phyloP scores from a whole-genome alignment of 768 basidiomycete genomes.

The Suillus cothurnatus region DNA sequence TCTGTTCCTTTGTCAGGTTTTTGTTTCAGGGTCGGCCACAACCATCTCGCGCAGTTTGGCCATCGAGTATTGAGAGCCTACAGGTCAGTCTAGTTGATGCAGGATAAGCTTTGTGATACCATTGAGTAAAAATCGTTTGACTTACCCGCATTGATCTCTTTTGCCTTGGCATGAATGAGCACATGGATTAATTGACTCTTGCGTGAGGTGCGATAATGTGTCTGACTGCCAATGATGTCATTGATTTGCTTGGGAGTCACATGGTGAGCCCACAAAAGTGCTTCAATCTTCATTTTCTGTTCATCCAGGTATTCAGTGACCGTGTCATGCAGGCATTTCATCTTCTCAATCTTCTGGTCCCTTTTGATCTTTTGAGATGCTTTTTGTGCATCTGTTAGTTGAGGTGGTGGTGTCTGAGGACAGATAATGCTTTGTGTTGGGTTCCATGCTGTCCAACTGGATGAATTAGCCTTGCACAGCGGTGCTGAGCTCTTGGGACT shows the following conservation, averaged over 20 bases:
- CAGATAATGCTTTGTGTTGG: background rate
- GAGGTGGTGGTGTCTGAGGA: too few relatives aligned
- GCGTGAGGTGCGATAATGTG: background rate
- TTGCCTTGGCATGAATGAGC: slow-evolving; percentile 8
- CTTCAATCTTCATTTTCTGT: background rate
- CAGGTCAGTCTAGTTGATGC: background rate
- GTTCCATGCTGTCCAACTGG: background rate
- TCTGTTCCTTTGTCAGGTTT: background rate
- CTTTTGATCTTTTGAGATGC: background rate
- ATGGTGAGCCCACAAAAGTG: background rate
- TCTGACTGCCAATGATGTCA: too few relatives aligned
- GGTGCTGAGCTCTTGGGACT: too few relatives aligned
- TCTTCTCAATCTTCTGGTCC: background rate
- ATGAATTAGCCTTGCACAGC: background rate
- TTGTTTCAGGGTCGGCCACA: slow-evolving; percentile 1
- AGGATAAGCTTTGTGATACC: background rate
- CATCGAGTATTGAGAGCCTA: background rate
- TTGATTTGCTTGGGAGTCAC: background rate
- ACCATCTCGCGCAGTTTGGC: background rate
- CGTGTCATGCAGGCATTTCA: background rate
- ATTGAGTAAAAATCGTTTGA: background rate
- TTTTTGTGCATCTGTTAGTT: too few relatives aligned
- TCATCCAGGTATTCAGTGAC: background rate
- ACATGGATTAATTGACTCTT: background rate
- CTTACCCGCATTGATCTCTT: slow-evolving; percentile 10